These are phyloP conservation scores for Polyplosphaeria fusca DNA, from an alignment of 495 filamentous ascomycete species.

Conservation along the genomic window DNA sequence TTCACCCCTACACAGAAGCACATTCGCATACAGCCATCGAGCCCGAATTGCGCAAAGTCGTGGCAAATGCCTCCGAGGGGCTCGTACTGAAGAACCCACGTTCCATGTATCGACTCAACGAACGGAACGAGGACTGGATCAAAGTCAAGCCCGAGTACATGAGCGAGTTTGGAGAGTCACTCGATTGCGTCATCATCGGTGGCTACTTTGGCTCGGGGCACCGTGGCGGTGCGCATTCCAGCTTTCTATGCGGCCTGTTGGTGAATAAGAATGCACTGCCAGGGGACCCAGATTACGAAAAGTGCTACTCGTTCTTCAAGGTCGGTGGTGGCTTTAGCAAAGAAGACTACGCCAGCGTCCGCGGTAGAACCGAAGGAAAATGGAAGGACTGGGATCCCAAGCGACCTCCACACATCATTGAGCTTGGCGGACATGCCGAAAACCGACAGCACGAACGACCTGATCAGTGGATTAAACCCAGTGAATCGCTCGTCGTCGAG, in stretches of 20 bases:
- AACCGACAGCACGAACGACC: constrained; percentile 70
- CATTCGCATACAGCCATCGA: constrained; percentile 70
- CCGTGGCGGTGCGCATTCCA: constrained; percentile 76
- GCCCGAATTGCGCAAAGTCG: constrained; percentile 70
- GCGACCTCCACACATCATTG: constrained; percentile 74
- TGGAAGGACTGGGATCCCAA: constrained; percentile 84
- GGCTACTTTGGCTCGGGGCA: constrained; percentile 89
- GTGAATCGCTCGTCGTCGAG: constrained; percentile 79
- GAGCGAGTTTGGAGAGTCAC: constrained; percentile 89
- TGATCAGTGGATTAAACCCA: constrained; percentile 90
- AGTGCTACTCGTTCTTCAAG: constrained; percentile 91
- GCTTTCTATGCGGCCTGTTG: constrained; percentile 82
- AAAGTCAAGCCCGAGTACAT: constrained; percentile 99
- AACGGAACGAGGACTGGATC: constrained; percentile 95
- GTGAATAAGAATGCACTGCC: constrained; percentile 65
- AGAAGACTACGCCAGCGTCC: constrained; percentile 76
- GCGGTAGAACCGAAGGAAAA: constrained; percentile 82
- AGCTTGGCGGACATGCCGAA: constrained; percentile 71
- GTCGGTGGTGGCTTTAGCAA: constrained; percentile 90
- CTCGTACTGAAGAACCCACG: constrained; percentile 92
- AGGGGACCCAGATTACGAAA: constrained; percentile 58
- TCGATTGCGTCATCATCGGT: constrained; percentile 85
- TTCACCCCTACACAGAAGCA: constrained; percentile 71
- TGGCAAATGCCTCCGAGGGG: constrained; percentile 85
- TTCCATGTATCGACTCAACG: constrained; percentile 80